Percentiles rank a stretch among this genome's conserved stretches.
phyloP scores from a whole-genome alignment of 2,329 filamentous ascomycete species.

The Onygenales sp. region DNA sequence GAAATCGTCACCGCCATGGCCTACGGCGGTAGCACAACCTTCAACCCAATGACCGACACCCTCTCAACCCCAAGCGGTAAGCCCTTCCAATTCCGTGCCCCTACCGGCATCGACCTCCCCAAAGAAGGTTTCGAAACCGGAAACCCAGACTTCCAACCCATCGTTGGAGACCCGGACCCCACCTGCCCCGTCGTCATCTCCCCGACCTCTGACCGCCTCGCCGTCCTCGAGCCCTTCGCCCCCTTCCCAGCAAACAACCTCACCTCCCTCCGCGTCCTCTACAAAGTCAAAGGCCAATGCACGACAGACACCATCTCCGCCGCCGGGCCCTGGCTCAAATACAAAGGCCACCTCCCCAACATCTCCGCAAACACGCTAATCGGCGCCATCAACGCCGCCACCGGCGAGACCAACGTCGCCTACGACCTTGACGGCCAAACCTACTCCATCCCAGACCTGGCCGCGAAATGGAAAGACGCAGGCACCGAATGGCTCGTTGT shows the following conservation, averaged over 20 bases:
- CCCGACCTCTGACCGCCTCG: constrained; percentile 81
- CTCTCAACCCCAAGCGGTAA: constrained; percentile 71
- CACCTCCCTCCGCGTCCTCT: constrained; percentile 69
- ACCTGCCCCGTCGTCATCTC: constrained; percentile 65
- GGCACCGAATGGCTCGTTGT: constrained; percentile 82
- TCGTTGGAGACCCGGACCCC: constrained; percentile 62
- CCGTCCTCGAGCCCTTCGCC: constrained; percentile 80
- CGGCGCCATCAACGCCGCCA: constrained; percentile 85
- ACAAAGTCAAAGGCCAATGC: constrained; percentile 96
- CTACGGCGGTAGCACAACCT: constrained; percentile 84
- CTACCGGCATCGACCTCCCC: constrained; percentile 51
- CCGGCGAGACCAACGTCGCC: constrained; percentile 82
- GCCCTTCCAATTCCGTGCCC: constrained; percentile 77
- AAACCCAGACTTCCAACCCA: constrained; percentile 63
- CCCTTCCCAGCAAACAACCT: constrained; percentile 73
- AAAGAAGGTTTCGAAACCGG: constrained; percentile 72
- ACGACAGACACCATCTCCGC: constrained; percentile 98
- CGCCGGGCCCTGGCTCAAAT: constrained; percentile 94
- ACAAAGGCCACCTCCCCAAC: constrained; percentile 97
- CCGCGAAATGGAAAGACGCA: constrained; percentile 67
- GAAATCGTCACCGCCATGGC: constrained; percentile 95
- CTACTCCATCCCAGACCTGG: constrained; percentile 79
- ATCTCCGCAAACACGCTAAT: constrained; percentile 97
- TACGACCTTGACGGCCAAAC: constrained; percentile 72
- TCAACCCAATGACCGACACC: constrained; percentile 88